Conservation (phyloP, 1,284 basidiomycete genomes). For the Marasmius tenuissimus region DNA sequence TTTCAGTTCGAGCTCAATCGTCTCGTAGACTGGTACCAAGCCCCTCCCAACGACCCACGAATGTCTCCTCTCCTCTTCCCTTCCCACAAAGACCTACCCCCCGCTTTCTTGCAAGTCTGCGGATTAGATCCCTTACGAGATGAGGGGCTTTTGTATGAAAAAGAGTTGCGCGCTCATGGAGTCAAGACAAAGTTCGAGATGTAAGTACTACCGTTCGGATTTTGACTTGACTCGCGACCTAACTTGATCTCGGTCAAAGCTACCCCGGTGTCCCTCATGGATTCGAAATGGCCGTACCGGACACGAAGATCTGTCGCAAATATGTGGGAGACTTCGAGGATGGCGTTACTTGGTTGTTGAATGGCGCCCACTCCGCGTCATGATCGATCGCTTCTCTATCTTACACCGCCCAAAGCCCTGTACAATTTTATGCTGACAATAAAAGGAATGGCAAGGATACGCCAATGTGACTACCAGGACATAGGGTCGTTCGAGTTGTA, state of each 20-base stretch:
- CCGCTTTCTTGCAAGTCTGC: constrained; percentile 12
- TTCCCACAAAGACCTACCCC: constrained; percentile 13
- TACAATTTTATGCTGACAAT: too few relatives aligned
- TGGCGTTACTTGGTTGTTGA: background rate
- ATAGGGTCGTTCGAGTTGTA: too few relatives aligned
- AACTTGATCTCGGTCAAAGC: too few relatives aligned
- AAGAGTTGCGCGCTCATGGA: constrained; percentile 3
- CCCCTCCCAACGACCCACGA: constrained; percentile 8
- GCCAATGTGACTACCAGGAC: too few relatives aligned
- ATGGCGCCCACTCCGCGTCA: background rate
- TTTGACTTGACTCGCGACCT: too few relatives aligned
- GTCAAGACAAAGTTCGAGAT: constrained; percentile 10
- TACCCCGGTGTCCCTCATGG: constrained; percentile 15
- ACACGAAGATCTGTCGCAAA: background rate
- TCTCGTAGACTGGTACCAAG: background rate
- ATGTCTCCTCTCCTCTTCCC: constrained; percentile 15
- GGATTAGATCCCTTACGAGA: constrained; percentile 15
- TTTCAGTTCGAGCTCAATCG: background rate
- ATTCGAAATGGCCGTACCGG: constrained; percentile 7
- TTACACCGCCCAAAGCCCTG: too few relatives aligned
- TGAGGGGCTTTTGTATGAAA: constrained; percentile 13
- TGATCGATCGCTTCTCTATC: too few relatives aligned
- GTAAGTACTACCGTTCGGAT: constrained; percentile 6
- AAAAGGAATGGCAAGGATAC: too few relatives aligned
- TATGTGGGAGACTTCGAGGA: background rate